A percentile compares a stretch with the other conserved stretches of the same genome.
These are phyloP conservation scores for Trichocomaceae sp. DNA, from an alignment of 2,329 filamentous ascomycete genomes.

Conservation along the genomic window DNA sequence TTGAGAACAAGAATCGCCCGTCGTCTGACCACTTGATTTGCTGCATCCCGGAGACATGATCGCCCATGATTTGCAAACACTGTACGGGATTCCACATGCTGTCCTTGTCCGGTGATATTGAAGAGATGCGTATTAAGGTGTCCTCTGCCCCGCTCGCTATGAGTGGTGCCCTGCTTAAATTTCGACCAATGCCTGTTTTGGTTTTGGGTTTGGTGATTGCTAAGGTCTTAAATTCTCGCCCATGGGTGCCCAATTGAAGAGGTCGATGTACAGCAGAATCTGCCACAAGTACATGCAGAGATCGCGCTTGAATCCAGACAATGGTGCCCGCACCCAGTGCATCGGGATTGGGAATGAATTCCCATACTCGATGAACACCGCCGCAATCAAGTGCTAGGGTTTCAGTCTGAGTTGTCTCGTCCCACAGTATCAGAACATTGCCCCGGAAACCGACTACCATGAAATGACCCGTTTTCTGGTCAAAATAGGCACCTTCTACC, in stretches of 20 bases:
- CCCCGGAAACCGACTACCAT: conserved; percentile 75
- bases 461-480: conserved; percentile 47
- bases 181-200: neutral
- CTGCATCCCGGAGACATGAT: conserved; percentile 79
- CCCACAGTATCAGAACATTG: conserved; percentile 74
- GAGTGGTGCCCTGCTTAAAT: conserved; percentile 24
- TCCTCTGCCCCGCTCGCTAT: conserved; percentile 66
- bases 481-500: conserved; percentile 66
- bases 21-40: conserved; percentile 65
- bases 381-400: conserved; percentile 71
- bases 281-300: conserved; percentile 43
- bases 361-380: conserved; percentile 73
- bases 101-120: conserved; percentile 6
- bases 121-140: conserved; percentile 66
- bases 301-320: conserved; percentile 67
- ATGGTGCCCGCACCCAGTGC: conserved; percentile 35
- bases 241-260: conserved; percentile 68
- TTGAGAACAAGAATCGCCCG: conserved; percentile 70
- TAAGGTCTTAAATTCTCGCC: conserved; percentile 71
- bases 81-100: conserved; percentile 26
- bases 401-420: conserved; percentile 64
- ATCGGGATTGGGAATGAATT: conserved; percentile 39
- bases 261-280: conserved; percentile 37
- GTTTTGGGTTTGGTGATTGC: conserved; percentile 39
- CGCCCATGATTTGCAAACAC: conserved; percentile 61